Conservation (phyloP, 306 rosid genomes). For the Clitoria ternatea region DNA sequence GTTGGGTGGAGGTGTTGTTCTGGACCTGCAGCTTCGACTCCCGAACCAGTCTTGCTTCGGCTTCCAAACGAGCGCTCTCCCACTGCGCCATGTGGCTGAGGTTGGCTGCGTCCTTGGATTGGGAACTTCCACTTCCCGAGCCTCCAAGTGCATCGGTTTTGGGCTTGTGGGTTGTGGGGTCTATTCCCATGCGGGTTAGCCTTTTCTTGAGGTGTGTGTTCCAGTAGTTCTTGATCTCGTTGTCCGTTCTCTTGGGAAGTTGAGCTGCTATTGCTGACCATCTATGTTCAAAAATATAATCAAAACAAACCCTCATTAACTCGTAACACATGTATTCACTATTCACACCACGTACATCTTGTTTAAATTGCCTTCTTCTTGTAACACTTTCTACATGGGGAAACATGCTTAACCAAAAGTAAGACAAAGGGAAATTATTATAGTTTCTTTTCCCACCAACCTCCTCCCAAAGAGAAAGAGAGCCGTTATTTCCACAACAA, state of each 20-base stretch:
- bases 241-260: conserved; percentile 46
- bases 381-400: background rate
- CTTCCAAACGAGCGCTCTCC: conserved; percentile 50
- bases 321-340: no score
- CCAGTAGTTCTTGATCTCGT: conserved; percentile 52
- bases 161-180: conserved; percentile 47
- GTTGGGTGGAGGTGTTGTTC: background rate
- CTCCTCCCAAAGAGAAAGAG: no score
- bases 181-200: conserved; percentile 42
- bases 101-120: conserved; percentile 27
- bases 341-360: no score
- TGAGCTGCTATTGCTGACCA: conserved; percentile 57
- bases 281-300: background rate
- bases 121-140: background rate
- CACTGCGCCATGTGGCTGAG: conserved; percentile 58
- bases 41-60: conserved; percentile 37
- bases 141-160: conserved; percentile 24
- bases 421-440: background rate
- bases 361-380: no score
- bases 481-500: no score
- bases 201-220: conserved; percentile 53
- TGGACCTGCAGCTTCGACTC: conserved; percentile 32
- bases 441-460: no score
- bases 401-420: background rate
- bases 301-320: no score